Evolutionary conservation across 2,329 filamentous ascomycete genomes (phyloP).

Genomic region (Cryphonectria naterciae): DNA sequence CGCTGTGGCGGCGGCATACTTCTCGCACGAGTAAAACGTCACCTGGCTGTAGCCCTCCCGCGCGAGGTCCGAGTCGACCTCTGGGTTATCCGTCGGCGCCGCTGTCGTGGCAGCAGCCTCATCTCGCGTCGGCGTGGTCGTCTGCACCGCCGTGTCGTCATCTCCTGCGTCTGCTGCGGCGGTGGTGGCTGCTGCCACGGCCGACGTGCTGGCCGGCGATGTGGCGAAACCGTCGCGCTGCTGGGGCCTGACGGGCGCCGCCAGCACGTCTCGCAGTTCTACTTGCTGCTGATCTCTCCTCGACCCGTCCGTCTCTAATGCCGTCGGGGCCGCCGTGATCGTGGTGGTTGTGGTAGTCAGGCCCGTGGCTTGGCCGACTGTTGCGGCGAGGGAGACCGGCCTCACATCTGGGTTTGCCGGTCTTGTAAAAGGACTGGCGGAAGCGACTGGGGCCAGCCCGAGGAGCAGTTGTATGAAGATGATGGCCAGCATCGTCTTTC

Average conservation of each 20-base stretch:
- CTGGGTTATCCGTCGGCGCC: constrained; percentile 30
- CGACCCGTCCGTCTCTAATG: constrained; percentile 2
- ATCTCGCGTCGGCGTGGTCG: constrained; percentile 3
- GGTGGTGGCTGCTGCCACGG: not conserved
- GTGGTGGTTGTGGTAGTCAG: constrained; percentile 20
- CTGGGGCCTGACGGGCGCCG: constrained; percentile 3
- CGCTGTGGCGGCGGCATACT: constrained; percentile 38
- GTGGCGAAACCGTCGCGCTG: constrained; percentile 23
- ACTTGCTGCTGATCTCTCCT: constrained; percentile 7
- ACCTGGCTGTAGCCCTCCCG: constrained; percentile 39
- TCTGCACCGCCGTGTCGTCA: not conserved
- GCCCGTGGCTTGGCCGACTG: not conserved
- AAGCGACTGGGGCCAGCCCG: constrained; percentile 15
- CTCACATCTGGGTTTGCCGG: constrained; percentile 12
- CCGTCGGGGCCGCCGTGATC: constrained; percentile 5
- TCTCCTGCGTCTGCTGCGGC: not conserved
- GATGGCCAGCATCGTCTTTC: constrained; percentile 27
- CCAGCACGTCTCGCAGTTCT: constrained; percentile 12
- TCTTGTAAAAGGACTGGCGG: constrained; percentile 25
- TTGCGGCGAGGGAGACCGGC: constrained; percentile 18
- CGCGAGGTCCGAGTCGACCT: constrained; percentile 32
- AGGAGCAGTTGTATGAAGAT: constrained; percentile 17
- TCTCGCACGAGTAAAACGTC: constrained; percentile 46
- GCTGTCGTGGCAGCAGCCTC: constrained; percentile 27
- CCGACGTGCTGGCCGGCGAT: constrained; percentile 2